Base-by-base conservation (phyloP, 1,284 basidiomycete genomes). In the Cryptococcus hybrid region DNA sequence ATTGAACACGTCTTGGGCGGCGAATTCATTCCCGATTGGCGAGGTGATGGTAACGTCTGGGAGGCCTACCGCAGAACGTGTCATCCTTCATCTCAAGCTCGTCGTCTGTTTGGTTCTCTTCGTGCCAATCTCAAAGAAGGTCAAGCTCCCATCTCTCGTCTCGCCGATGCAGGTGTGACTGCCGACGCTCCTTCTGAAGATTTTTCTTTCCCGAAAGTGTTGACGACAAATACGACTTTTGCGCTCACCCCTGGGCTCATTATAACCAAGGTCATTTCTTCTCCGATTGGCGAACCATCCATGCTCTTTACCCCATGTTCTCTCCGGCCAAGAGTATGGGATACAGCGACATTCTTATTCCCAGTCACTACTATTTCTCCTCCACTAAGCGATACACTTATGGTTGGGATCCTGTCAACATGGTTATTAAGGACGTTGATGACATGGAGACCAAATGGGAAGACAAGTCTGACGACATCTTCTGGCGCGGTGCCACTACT, bases 211-310 rank as follows among this genome's bases (percentile, higher is more conserved):
- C 80, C n/a, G 74, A 78, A 56, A 77, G 74, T 5, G 84, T 87
- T 2, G 86, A 88, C 51, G 82, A 84, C 57, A 79, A 81, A 15
- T 83, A 84, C 62, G 86, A 93, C 68, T 93, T 89, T 68, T 97
- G 93, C 77, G 73, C 81, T 35, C 81, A 85, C 47, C 92, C 93
- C 0, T 88, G 89, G 79, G 86, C 88, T 36, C 91, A 88, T 67
- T 87, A 88, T 70, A 83, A 83, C 47, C 92, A 96, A 71, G 92
- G 92, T 7, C 92, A 92, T 73, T 96, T 95, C 77, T 97, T 95
- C 83, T 90, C 89, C 15, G 93, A 97, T 75, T 95, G 90, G 88
- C 82, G 93, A 15, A 90, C 88, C 0, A 87, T 94, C 57, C 84
- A 88, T 11, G 84, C 85, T 1, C 81, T 94, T 12, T 93, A 90